These are phyloP conservation scores for Debaryomycetaceae sp. DNA, from an alignment of 1,139 yeast genomes.

Conservation along the genomic window DNA sequence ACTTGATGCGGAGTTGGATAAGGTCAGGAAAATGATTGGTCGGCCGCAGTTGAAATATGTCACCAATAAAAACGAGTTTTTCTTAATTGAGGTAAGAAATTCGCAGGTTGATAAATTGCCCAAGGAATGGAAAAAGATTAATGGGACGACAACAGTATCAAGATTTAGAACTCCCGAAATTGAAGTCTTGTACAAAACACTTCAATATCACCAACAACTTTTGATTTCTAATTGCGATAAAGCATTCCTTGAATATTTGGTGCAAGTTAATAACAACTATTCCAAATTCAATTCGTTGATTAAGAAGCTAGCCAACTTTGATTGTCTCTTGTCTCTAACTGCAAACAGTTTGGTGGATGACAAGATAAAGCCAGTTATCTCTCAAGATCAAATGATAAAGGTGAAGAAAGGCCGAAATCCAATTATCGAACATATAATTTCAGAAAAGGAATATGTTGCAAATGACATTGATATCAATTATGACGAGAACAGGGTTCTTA, in stretches of 20 bases:
- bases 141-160: conserved; percentile 66
- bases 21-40: conserved; percentile 43
- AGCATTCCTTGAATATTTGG: conserved; percentile 54
- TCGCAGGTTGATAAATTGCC: conserved; percentile 59
- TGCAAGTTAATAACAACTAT: conserved; percentile 44
- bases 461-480: conserved; percentile 57
- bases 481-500: conserved; percentile 46
- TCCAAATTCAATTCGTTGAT: conserved; percentile 49
- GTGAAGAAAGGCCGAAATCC: conserved; percentile 74
- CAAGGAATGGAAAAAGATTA: conserved; percentile 68
- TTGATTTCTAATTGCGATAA: conserved; percentile 52
- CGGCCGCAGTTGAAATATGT: conserved; percentile 58
- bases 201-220: conserved; percentile 63
- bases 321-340: conserved; percentile 71
- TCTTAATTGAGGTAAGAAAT: conserved; percentile 70
- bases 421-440: conserved; percentile 56
- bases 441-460: conserved; percentile 52
- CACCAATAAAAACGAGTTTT: conserved; percentile 61
- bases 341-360: conserved; percentile 50
- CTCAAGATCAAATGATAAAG: conserved; percentile 49
- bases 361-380: conserved; percentile 52
- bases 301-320: conserved; percentile 55
- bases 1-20: conserved; percentile 49
- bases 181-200: conserved; percentile 45
- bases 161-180: conserved; percentile 69